Conservation (phyloP, 1,139 yeast species). For the Blastobotrys arbuscula region DNA sequence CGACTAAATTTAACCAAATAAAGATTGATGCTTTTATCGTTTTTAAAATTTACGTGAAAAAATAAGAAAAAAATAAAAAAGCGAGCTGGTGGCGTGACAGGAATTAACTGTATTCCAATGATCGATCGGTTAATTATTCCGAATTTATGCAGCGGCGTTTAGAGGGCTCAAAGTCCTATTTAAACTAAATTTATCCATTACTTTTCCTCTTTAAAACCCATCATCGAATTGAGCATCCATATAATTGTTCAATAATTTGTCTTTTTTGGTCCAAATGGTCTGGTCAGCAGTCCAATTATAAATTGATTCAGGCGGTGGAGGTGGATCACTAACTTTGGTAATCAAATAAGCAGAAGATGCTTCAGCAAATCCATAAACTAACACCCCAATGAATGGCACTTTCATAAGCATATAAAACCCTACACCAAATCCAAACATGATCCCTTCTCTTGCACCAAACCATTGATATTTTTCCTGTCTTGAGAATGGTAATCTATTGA, state of each 20-base stretch:
- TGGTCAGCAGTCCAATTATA: slow-evolving; percentile 27
- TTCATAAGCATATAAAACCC: slow-evolving; percentile 43
- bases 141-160: no score
- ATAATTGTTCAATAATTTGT: not conserved
- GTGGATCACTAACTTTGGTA: slow-evolving; percentile 50
- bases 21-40: no score
- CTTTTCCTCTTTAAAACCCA: slow-evolving; percentile 10
- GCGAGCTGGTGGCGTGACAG: no score
- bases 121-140: no score
- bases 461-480: slow-evolving; percentile 45
- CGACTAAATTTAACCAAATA: no score
- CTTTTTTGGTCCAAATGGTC: slow-evolving; percentile 25
- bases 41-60: no score
- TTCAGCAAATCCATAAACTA: slow-evolving; percentile 53
- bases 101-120: no score
- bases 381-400: slow-evolving; percentile 44
- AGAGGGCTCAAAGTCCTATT: no score
- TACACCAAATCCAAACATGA: slow-evolving; percentile 54
- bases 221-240: slow-evolving; percentile 5
- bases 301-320: slow-evolving; percentile 36
- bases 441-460: slow-evolving; percentile 52
- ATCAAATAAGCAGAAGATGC: slow-evolving; percentile 50
- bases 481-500: slow-evolving; percentile 44
- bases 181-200: not conserved
- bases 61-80: no score